These are phyloP conservation scores for Didymellaceae sp. DNA, from an alignment of 2,329 filamentous ascomycete species.

Conservation along the genomic window DNA sequence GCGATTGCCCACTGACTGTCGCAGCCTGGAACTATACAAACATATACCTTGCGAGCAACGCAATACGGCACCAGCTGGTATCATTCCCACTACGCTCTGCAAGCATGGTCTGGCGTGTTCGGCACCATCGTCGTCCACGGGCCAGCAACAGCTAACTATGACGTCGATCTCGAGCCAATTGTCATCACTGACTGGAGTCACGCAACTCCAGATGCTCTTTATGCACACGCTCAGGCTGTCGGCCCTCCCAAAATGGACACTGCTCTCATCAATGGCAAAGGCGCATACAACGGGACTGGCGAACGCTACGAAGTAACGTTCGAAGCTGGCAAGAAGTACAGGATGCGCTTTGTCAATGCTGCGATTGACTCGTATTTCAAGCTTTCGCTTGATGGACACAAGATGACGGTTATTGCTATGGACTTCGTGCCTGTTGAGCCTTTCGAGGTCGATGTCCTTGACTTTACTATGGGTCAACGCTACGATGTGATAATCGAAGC, in stretches of 20 bases:
- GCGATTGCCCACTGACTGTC: background rate
- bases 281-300: conserved; percentile 21
- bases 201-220: conserved; percentile 40
- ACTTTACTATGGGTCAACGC: conserved; percentile 39
- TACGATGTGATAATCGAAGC: conserved; percentile 40
- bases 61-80: conserved; percentile 66
- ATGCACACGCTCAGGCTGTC: conserved; percentile 25
- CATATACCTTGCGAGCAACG: conserved; percentile 46
- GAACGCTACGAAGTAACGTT: conserved; percentile 31
- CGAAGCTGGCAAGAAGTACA: conserved; percentile 44
- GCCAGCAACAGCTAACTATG: conserved; percentile 48
- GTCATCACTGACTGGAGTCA: conserved; percentile 49
- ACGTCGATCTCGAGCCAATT: conserved; percentile 45
- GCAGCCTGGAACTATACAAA: conserved; percentile 13
- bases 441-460: conserved; percentile 39
- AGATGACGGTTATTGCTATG: conserved; percentile 46
- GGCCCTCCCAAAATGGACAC: conserved; percentile 15
- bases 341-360: conserved; percentile 46
- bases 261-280: conserved; percentile 31
- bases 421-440: conserved; percentile 51
- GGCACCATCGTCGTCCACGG: conserved; percentile 51
- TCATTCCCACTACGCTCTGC: conserved; percentile 66
- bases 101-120: conserved; percentile 43
- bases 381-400: conserved; percentile 49
- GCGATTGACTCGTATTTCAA: conserved; percentile 48